Evolutionary conservation across 1,284 basidiomycete genomes (phyloP).

Genomic region (Erythrobasidium hasegawianum): DNA sequence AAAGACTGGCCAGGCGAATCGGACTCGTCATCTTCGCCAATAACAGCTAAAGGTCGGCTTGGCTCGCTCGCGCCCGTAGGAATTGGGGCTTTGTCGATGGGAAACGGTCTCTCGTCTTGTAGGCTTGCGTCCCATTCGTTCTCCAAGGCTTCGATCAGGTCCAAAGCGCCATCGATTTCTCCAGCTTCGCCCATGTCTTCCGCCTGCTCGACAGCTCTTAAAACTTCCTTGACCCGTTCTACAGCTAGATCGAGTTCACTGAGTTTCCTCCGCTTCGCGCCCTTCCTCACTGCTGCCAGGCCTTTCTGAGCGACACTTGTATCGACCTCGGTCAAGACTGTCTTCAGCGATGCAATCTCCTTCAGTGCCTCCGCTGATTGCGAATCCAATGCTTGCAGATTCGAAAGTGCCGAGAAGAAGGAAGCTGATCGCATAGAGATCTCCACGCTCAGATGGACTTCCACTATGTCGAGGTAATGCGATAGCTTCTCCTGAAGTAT

Average conservation of each 20-base stretch:
- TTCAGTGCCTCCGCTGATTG: slow-evolving; percentile 78
- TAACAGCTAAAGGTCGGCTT: slow-evolving; percentile 1
- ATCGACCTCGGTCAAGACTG: slow-evolving; percentile 71
- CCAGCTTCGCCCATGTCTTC: slow-evolving; percentile 68
- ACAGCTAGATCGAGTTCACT: slow-evolving; percentile 58
- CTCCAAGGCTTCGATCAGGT: slow-evolving; percentile 69
- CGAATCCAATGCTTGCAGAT: slow-evolving; percentile 84
- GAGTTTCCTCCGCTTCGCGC: slow-evolving; percentile 63
- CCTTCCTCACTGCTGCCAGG: slow-evolving; percentile 65
- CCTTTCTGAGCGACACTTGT: slow-evolving; percentile 71
- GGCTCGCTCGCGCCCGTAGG: not conserved
- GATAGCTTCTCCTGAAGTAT: slow-evolving; percentile 84
- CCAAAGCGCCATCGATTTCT: slow-evolving; percentile 78
- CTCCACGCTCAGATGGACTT: slow-evolving; percentile 89
- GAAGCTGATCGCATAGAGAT: slow-evolving; percentile 84
- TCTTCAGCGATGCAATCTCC: slow-evolving; percentile 69
- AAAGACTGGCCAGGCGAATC: not conserved
- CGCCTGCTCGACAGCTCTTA: slow-evolving; percentile 66
- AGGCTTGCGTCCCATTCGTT: slow-evolving; percentile 58
- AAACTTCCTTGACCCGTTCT: slow-evolving; percentile 59
- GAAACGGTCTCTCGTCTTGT: not conserved
- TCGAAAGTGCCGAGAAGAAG: slow-evolving; percentile 93
- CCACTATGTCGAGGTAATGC: slow-evolving; percentile 87
- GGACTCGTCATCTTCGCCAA: slow-evolving; percentile 11
- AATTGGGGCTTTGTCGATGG: slow-evolving; percentile 1